phyloP scores from a whole-genome alignment of 257 asterid species.

The Scutellaria galericulata region DNA sequence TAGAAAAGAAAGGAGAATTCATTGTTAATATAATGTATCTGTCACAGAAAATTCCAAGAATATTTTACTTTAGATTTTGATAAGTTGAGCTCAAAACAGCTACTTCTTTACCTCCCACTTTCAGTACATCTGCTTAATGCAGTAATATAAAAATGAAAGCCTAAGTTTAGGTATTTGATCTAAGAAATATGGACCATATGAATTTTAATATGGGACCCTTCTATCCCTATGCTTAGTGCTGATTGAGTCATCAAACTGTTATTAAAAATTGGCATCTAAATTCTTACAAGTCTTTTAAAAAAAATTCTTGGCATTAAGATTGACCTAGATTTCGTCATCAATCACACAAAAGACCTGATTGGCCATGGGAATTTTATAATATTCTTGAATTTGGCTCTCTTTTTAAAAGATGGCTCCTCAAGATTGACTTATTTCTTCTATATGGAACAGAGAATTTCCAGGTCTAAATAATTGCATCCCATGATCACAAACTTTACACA shows the following conservation, averaged over 20 bases:
- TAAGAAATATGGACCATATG: slow-evolving; percentile 49
- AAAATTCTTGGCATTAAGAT: slow-evolving; percentile 40
- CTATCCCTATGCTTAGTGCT: slow-evolving; percentile 55
- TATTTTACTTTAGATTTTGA: slow-evolving; percentile 26
- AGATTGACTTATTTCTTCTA: slow-evolving; percentile 43
- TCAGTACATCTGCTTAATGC: slow-evolving; percentile 41
- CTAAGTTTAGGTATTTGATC: slow-evolving; percentile 52
- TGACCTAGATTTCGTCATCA: slow-evolving; percentile 63
- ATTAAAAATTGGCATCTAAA: slow-evolving; percentile 35
- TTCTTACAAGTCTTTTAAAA: slow-evolving; percentile 37
- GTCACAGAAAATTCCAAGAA: slow-evolving; percentile 33
- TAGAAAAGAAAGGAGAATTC: background rate
- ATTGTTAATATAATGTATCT: slow-evolving; percentile 25
- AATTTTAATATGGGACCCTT: slow-evolving; percentile 54
- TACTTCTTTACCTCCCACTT: slow-evolving; percentile 45
- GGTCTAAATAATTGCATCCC: slow-evolving; percentile 37
- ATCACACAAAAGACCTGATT: slow-evolving; percentile 34
- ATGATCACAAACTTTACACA: slow-evolving; percentile 30
- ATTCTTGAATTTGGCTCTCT: slow-evolving; percentile 37
- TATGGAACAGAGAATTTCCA: slow-evolving; percentile 24
- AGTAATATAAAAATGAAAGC: slow-evolving; percentile 36
- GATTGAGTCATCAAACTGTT: slow-evolving; percentile 59
- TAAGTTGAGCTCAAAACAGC: slow-evolving; percentile 33
- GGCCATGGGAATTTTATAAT: slow-evolving; percentile 34
- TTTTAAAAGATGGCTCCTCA: slow-evolving; percentile 31